These are phyloP conservation scores for Gracilaria vermiculophylla DNA, from an alignment of 23 red algal genomes.

Conservation along the genomic window DNA sequence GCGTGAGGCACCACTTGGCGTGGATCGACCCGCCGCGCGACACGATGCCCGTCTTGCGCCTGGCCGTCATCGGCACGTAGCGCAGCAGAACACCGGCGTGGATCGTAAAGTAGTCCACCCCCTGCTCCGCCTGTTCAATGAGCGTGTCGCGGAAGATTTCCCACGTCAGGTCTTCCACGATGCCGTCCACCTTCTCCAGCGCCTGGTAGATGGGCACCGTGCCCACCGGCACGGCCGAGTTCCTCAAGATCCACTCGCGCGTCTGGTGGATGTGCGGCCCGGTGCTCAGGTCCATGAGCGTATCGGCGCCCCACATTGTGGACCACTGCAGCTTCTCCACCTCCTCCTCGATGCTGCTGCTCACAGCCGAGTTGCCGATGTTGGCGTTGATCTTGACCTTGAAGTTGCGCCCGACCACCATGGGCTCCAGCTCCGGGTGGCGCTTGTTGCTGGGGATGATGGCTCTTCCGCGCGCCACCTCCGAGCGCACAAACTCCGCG, in stretches of 20 bases:
- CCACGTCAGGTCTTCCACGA: slow-evolving; percentile 95
- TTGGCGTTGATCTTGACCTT: slow-evolving; percentile 99
- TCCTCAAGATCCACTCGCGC: slow-evolving; percentile 97
- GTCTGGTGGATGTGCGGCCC: slow-evolving; percentile 91
- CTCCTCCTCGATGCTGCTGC: slow-evolving; percentile 96
- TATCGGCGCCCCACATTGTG: slow-evolving; percentile 98
- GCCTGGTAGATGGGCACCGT: slow-evolving; percentile 99
- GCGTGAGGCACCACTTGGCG: slow-evolving; percentile 95
- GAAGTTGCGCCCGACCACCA: slow-evolving; percentile 95
- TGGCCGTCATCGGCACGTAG: slow-evolving; percentile 91
- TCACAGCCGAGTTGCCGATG: slow-evolving; percentile 93
- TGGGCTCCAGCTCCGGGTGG: slow-evolving; percentile 93
- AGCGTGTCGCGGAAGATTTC: slow-evolving; percentile 96
- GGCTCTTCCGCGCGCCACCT: slow-evolving; percentile 92
- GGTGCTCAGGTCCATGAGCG: slow-evolving; percentile 97
- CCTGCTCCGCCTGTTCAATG: slow-evolving; percentile 97
- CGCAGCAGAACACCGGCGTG: slow-evolving; percentile 94
- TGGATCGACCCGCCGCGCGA: slow-evolving; percentile 97
- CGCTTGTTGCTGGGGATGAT: slow-evolving; percentile 95
- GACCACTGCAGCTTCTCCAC: slow-evolving; percentile 99
- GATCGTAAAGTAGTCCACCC: slow-evolving; percentile 98
- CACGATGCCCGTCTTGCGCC: slow-evolving; percentile 96
- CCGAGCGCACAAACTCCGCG: slow-evolving; percentile 90
- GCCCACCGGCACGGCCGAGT: slow-evolving; percentile 92
- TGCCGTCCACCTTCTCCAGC: slow-evolving; percentile 93